Evolutionary conservation across 805 yeast genomes (phyloP), one percentile per base, ranked within the genome.

Genomic region (Yarrowia keelungensis): DNA sequence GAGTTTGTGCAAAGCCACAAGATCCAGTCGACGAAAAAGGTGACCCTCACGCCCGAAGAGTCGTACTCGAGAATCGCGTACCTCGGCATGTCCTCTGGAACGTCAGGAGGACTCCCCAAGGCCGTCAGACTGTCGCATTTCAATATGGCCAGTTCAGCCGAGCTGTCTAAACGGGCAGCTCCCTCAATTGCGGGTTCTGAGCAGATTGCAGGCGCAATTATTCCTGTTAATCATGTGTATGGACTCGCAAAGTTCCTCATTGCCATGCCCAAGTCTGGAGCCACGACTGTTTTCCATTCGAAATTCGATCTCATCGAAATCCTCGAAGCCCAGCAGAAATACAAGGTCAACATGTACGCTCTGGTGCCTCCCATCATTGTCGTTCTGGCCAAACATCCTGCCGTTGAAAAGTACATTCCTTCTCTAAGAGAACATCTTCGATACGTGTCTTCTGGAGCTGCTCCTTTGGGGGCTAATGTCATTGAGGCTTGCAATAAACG

Each of bases 331-430:
- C 70, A 80, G 10, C 61, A 70, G 58, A 71, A 75, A 68, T 72
- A 76, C 72, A 68, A 72, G 54, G 81, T 85, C 71, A 73, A 81
- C 39, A 76, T 79, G 47, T 74, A 85, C 32, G 71, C 81, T 39
- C 79, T 82, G 9, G 82, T 79, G 36, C 82, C 79, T 71, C 87
- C 76, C 70, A 79, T 73, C 77, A 79, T 78, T 71, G 85, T 73
- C 69, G 78, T 68, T 80, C 79, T 78, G 76, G 88, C 87, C 75
- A 80, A 72, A 72, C 81, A 68, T 68, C 85, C 74, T 77, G 79
- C 78, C 68, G 73, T 80, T 74, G 79, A 84, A 79, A 43, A 82
- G 80, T 76, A 75, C 73, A 54, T 77, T 76, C 70, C 80, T 73
- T 79, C 81, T 73, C 81, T 85, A 47, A 76, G 79, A 5, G 77